phyloP scores from a whole-genome alignment of 2,329 filamentous ascomycete species.

The Penicillium sclerotigenum region DNA sequence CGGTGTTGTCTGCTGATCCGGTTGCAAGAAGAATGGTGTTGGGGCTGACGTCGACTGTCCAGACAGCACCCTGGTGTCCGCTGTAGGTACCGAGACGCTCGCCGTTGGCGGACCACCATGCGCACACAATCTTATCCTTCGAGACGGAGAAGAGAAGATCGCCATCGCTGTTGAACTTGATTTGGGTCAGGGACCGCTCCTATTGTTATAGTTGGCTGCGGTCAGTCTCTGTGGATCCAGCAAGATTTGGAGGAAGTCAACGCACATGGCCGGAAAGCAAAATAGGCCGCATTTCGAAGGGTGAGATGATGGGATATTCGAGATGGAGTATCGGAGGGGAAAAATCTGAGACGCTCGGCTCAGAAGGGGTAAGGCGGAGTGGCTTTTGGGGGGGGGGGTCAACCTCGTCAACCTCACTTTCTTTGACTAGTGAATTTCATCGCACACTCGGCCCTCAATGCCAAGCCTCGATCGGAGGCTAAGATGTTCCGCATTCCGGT shows the following conservation, averaged over 20 bases:
- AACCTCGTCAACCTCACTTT: conserved; percentile 31
- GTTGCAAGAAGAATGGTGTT: conserved; percentile 88
- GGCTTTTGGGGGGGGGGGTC: conserved; percentile 29
- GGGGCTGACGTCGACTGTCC: conserved; percentile 96
- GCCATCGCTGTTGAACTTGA: conserved; percentile 93
- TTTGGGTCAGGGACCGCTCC: conserved; percentile 93
- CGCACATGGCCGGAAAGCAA: conserved; percentile 85
- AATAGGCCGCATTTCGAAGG: conserved; percentile 85
- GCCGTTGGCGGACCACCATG: conserved; percentile 96
- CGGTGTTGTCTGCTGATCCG: conserved; percentile 96
- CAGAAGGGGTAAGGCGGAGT: conserved; percentile 23
- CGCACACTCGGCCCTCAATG: conserved; percentile 39
- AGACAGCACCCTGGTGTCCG: conserved; percentile 95
- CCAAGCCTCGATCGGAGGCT: conserved; percentile 32
- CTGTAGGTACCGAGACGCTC: conserved; percentile 95
- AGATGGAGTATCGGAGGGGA: conserved; percentile 10
- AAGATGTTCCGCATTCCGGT: conserved; percentile 23
- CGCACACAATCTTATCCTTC: conserved; percentile 96
- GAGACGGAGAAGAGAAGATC: conserved; percentile 93
- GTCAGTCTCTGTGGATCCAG: conserved; percentile 27
- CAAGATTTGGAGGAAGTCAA: conserved; percentile 21
- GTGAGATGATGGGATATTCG: conserved; percentile 20
- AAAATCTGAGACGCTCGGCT: conserved; percentile 20
- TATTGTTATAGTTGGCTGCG: conserved; percentile 32
- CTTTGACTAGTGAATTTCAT: conserved; percentile 41